Evolutionary conservation across 495 filamentous ascomycete genomes (phyloP).

Genomic region (Sordaria brevicollis): DNA sequence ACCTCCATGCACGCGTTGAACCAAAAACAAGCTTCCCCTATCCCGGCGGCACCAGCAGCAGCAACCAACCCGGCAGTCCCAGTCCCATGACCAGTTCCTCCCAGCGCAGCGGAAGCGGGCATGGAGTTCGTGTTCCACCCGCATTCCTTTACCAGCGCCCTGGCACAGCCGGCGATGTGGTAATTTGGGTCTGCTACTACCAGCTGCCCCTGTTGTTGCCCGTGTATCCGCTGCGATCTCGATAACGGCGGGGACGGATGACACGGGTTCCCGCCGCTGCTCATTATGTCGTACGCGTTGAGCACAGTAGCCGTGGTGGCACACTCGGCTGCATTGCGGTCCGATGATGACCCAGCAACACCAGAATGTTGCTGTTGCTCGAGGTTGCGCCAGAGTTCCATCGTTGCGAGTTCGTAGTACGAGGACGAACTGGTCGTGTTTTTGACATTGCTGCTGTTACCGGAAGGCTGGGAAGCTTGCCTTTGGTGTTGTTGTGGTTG

Average conservation of each 20-base stretch:
- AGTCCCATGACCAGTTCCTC: no score
- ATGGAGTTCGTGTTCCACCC: no score
- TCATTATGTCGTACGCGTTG: slow-evolving; percentile 87
- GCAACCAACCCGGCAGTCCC: background rate
- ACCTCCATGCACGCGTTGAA: slow-evolving; percentile 86
- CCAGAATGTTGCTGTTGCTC: no score
- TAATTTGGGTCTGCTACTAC: slow-evolving; percentile 37
- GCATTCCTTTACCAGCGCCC: slow-evolving; percentile 84
- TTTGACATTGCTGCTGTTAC: background rate
- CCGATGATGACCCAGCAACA: slow-evolving; percentile 11
- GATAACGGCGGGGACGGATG: background rate
- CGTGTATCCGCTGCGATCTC: background rate
- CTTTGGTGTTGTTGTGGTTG: slow-evolving; percentile 49
- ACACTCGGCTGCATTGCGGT: slow-evolving; percentile 75
- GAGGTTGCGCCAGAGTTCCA: slow-evolving; percentile 57
- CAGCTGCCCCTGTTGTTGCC: background rate
- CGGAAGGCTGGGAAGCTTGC: background rate
- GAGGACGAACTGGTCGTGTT: slow-evolving; percentile 39
- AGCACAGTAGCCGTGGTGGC: slow-evolving; percentile 83
- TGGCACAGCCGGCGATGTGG: slow-evolving; percentile 68
- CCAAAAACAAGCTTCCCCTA: slow-evolving; percentile 92
- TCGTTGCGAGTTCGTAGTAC: slow-evolving; percentile 79
- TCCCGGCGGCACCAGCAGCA: slow-evolving; percentile 43
- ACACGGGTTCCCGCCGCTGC: slow-evolving; percentile 16
- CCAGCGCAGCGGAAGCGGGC: no score